Conservation (phyloP, 2,329 filamentous ascomycete genomes). For the Thelonectria rubi region DNA sequence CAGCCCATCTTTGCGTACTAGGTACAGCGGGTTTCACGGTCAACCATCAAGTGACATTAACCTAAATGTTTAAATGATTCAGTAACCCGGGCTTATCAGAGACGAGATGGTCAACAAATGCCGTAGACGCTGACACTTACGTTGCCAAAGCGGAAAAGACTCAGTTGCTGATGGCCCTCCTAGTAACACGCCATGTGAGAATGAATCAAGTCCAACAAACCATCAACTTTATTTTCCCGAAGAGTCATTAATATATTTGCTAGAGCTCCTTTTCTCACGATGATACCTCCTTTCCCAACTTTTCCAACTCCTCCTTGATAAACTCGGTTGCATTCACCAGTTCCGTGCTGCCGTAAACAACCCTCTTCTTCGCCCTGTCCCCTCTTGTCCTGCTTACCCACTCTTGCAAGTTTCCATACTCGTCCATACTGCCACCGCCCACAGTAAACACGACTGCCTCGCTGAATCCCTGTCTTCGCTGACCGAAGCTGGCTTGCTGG, state of each 20-base stretch:
- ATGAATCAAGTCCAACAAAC: too few species aligned
- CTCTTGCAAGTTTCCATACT: conserved; percentile 96
- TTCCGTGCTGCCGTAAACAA: conserved; percentile 95
- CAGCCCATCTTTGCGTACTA: too few species aligned
- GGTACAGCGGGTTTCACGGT: too few species aligned
- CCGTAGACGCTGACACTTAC: too few species aligned
- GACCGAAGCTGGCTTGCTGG: conserved; percentile 86
- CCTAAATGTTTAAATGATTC: too few species aligned
- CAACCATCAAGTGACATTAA: too few species aligned
- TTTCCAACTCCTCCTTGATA: conserved; percentile 69
- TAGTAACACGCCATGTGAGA: too few species aligned
- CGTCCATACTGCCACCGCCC: conserved; percentile 97
- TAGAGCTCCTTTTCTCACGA: conserved; percentile 38
- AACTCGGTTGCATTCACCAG: conserved; percentile 76
- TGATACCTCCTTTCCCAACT: conserved; percentile 66
- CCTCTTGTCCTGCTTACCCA: conserved; percentile 85
- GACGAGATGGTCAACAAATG: too few species aligned
- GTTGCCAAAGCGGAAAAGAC: too few species aligned
- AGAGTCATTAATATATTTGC: conserved; percentile 37
- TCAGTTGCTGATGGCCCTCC: too few species aligned
- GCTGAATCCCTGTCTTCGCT: conserved; percentile 86
- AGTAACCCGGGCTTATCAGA: too few species aligned
- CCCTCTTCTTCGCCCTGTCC: conserved; percentile 74
- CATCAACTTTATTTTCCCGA: neutral
- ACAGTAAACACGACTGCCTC: conserved; percentile 95